phyloP scores from a whole-genome alignment of 2,329 filamentous ascomycete genomes.

The Ilyonectria robusta region DNA sequence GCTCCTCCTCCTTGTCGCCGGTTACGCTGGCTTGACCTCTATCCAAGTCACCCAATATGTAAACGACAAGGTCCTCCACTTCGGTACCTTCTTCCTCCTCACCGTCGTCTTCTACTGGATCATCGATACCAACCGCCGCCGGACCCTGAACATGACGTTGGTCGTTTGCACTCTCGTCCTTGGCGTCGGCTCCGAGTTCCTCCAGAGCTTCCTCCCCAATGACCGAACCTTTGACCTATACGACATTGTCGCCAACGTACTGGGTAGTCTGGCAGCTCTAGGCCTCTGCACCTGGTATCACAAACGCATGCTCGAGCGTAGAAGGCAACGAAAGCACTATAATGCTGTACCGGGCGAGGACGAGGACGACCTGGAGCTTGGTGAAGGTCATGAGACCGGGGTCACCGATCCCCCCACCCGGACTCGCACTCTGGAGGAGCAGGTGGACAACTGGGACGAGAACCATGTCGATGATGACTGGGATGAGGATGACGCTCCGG shows the following conservation, averaged over 20 bases:
- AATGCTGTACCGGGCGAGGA: conserved; percentile 76
- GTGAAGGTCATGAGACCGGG: conserved; percentile 78
- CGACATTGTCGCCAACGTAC: conserved; percentile 89
- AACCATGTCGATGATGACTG: conserved; percentile 75
- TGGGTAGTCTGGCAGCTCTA: conserved; percentile 81
- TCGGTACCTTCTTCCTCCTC: conserved; percentile 89
- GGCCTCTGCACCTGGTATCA: conserved; percentile 92
- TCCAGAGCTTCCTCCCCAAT: conserved; percentile 83
- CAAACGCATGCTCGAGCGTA: conserved; percentile 92
- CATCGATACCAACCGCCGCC: conserved; percentile 88
- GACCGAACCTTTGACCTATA: conserved; percentile 81
- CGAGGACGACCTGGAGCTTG: conserved; percentile 82
- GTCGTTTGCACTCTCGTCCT: conserved; percentile 81
- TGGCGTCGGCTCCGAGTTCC: conserved; percentile 81
- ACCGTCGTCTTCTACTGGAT: conserved; percentile 97
- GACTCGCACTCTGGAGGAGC: conserved; percentile 74
- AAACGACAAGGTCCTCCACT: conserved; percentile 93
- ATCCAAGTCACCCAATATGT: conserved; percentile 70
- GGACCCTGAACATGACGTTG: conserved; percentile 86
- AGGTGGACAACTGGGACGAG: conserved; percentile 96
- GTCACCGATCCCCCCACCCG: conserved; percentile 61
- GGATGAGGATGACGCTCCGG: conserved; percentile 65
- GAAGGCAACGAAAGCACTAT: conserved; percentile 81
- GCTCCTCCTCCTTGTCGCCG: conserved; percentile 80
- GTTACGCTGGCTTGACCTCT: conserved; percentile 83